These are phyloP conservation scores for Mycena galopus DNA, from an alignment of 768 basidiomycete species.

Conservation along the genomic window DNA sequence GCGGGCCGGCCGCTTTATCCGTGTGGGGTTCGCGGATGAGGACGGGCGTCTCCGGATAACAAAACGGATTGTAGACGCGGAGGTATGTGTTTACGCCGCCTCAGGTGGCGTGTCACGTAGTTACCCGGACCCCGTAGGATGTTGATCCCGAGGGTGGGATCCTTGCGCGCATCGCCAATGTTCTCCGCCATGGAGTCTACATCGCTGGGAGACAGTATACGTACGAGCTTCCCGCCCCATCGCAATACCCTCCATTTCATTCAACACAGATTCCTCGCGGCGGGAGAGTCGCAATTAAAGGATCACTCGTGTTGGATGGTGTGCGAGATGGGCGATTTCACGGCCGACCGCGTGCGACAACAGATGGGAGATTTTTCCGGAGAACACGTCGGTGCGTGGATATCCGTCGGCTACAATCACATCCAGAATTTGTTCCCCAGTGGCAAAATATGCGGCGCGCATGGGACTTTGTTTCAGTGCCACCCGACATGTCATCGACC, in stretches of 20 bases:
- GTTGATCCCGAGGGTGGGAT: constrained; percentile 28
- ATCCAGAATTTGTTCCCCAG: neutral
- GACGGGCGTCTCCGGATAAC: constrained; percentile 23
- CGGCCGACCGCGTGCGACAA: constrained; percentile 30
- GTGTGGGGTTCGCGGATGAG: constrained; percentile 36
- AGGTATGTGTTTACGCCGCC: neutral
- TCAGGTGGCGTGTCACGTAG: neutral
- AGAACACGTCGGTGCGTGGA: constrained; percentile 25
- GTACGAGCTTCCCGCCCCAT: neutral
- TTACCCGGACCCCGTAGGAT: neutral
- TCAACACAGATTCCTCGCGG: constrained; percentile 32
- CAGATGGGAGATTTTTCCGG: constrained; percentile 35
- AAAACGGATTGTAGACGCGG: constrained; percentile 1
- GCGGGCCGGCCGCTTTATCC: constrained; percentile 29
- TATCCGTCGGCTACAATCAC: neutral
- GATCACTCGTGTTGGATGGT: constrained; percentile 41
- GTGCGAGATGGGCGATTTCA: constrained; percentile 32
- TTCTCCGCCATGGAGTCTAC: constrained; percentile 23
- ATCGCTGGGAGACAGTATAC: constrained; percentile 34
- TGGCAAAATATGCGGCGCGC: constrained; percentile 35
- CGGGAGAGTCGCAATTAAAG: constrained; percentile 37
- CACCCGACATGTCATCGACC: constrained; percentile 19
- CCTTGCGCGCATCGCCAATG: constrained; percentile 32
- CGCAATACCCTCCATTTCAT: too few species aligned
- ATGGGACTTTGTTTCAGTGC: constrained; percentile 39